Percentiles rank a stretch among this genome's conserved stretches.
Conservation (phyloP, 2,329 filamentous ascomycete genomes). For the Zelopaecilomyces penicillatus region DNA sequence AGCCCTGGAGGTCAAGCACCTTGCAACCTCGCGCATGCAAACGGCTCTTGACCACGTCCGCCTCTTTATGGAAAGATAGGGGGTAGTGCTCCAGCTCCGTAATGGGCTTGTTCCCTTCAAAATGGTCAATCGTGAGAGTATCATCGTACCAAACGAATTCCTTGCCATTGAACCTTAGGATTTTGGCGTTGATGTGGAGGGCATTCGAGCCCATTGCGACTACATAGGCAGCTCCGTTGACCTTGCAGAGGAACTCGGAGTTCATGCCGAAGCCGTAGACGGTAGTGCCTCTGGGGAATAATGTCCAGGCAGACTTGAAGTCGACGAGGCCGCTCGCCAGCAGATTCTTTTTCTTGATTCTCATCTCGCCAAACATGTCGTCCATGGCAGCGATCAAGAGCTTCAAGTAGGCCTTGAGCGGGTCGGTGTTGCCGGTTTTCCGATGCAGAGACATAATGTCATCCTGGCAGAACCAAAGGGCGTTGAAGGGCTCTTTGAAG, state of each 20-base stretch:
- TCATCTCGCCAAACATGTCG: slow-evolving; percentile 34
- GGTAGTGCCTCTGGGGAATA: slow-evolving; percentile 31
- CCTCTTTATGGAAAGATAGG: slow-evolving; percentile 23
- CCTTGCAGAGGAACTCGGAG: slow-evolving; percentile 33
- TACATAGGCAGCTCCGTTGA: slow-evolving; percentile 25
- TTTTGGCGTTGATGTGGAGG: slow-evolving; percentile 23
- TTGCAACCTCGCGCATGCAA: slow-evolving; percentile 28
- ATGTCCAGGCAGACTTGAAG: slow-evolving; percentile 35
- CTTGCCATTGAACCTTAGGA: slow-evolving; percentile 31
- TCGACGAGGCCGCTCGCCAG: slow-evolving; percentile 29
- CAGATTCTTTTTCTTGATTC: slow-evolving; percentile 27
- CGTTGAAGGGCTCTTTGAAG: slow-evolving; percentile 32
- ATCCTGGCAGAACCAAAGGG: slow-evolving; percentile 36
- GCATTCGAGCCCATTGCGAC: slow-evolving; percentile 2
- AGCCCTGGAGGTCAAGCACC: slow-evolving; percentile 33
- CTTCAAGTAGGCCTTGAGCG: slow-evolving; percentile 29
- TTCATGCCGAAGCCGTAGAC: slow-evolving; percentile 31
- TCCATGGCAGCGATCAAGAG: slow-evolving; percentile 33
- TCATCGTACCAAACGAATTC: slow-evolving; percentile 32
- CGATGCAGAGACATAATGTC: slow-evolving; percentile 28
- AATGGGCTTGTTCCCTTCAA: slow-evolving; percentile 33
- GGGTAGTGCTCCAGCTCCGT: slow-evolving; percentile 31
- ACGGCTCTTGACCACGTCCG: slow-evolving; percentile 19
- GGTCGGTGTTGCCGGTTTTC: slow-evolving; percentile 15
- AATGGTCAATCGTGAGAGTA: slow-evolving; percentile 22